phyloP scores from a whole-genome alignment of 371 early-diverging fungal genomes.

The Capillidium heterosporum region DNA sequence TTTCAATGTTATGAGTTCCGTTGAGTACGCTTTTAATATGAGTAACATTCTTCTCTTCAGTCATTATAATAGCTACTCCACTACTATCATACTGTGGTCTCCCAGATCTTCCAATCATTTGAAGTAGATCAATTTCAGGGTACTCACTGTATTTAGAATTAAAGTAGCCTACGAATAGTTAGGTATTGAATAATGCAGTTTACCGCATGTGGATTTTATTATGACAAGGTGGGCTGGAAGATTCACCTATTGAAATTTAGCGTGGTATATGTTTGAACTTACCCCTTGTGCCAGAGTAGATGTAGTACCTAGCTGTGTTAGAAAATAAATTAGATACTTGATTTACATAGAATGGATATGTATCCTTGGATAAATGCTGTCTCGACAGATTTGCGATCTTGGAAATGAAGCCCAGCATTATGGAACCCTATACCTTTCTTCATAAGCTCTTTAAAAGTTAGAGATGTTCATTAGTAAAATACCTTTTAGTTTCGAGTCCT shows the following conservation, averaged over 20 bases:
- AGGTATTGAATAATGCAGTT: slow-evolving; percentile 6
- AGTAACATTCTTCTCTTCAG: slow-evolving; percentile 23
- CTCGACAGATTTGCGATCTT: slow-evolving; percentile 49
- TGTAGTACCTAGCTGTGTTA: slow-evolving; percentile 36
- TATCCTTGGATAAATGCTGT: slow-evolving; percentile 27
- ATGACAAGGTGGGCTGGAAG: slow-evolving; percentile 81
- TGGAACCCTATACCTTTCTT: slow-evolving; percentile 48
- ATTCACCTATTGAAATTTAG: slow-evolving; percentile 33
- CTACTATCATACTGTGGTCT: slow-evolving; percentile 64
- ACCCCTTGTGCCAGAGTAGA: slow-evolving; percentile 85
- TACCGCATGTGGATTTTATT: slow-evolving; percentile 45
- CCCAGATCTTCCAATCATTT: slow-evolving; percentile 91
- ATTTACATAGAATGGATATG: slow-evolving; percentile 46
- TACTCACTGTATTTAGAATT: slow-evolving; percentile 35
- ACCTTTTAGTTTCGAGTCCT: not conserved
- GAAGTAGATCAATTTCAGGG: slow-evolving; percentile 51
- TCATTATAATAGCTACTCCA: slow-evolving; percentile 64
- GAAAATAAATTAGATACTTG: not conserved
- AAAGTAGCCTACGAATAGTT: slow-evolving; percentile 31
- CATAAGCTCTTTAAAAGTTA: slow-evolving; percentile 14
- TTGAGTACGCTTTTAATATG: slow-evolving; percentile 33
- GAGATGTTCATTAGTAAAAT: not conserved
- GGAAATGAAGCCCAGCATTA: slow-evolving; percentile 48
- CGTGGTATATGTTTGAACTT: not conserved
- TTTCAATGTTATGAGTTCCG: slow-evolving; percentile 39